Percentiles rank a stretch among this genome's conserved stretches.
Conservation (phyloP, 2,329 filamentous ascomycete genomes). For the Akanthomyces muscarius region DNA sequence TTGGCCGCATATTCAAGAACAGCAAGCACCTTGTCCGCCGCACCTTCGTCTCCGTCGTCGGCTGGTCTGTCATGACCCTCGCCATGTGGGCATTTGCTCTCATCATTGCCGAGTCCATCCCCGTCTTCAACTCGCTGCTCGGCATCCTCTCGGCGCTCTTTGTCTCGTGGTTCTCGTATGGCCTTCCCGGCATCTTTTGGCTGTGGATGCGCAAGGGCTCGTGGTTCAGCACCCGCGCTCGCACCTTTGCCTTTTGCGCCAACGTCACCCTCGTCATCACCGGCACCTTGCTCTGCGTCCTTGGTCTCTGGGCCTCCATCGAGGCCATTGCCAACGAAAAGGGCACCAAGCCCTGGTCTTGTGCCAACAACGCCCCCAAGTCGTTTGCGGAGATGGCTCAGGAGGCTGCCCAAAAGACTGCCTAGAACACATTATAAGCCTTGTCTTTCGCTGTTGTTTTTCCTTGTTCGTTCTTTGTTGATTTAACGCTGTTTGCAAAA, state of each 20-base stretch:
- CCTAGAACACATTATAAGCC: no score
- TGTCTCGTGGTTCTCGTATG: conserved; percentile 62
- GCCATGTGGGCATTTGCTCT: conserved; percentile 58
- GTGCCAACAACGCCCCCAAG: conserved; percentile 20
- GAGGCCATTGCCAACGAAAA: conserved; percentile 32
- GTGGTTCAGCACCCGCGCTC: conserved; percentile 33
- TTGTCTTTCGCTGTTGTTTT: neutral
- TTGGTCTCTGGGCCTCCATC: conserved; percentile 38
- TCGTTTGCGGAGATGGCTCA: neutral
- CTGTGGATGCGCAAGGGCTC: conserved; percentile 43
- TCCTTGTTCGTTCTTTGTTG: neutral
- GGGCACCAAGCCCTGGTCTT: conserved; percentile 34
- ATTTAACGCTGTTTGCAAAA: neutral
- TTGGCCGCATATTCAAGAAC: conserved; percentile 57
- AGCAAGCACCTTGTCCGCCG: conserved; percentile 52
- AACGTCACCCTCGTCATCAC: conserved; percentile 32
- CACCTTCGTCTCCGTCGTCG: conserved; percentile 46
- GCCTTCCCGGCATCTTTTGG: conserved; percentile 45
- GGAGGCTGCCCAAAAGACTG: neutral
- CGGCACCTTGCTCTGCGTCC: conserved; percentile 34
- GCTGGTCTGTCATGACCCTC: conserved; percentile 56
- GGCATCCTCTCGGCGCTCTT: conserved; percentile 61
- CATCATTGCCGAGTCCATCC: conserved; percentile 66
- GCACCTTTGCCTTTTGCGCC: conserved; percentile 28
- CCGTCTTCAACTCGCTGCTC: conserved; percentile 63